These are phyloP conservation scores for Sungouiozyma ichnusensis DNA, from an alignment of 805 yeast species.

Conservation along the genomic window DNA sequence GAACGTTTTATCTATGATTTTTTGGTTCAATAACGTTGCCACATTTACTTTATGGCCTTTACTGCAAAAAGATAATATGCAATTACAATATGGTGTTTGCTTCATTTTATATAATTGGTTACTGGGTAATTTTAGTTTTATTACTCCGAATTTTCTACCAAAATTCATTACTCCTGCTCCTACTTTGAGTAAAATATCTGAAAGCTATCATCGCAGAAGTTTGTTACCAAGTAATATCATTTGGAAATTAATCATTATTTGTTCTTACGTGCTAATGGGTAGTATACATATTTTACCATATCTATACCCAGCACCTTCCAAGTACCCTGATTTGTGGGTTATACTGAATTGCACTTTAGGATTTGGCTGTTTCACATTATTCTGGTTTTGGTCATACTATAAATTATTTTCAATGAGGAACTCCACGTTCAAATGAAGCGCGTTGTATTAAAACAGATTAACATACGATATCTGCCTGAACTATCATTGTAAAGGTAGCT, in stretches of 20 bases:
- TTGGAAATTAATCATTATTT: conserved; percentile 41
- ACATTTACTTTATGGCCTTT: conserved; percentile 84
- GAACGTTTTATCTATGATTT: conserved; percentile 57
- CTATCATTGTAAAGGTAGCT: no score
- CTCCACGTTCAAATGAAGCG: conserved; percentile 14
- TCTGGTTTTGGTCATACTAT: conserved; percentile 76
- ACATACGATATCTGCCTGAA: no score
- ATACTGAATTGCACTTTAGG: conserved; percentile 63
- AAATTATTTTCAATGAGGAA: conserved; percentile 33
- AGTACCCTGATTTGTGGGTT: conserved; percentile 80
- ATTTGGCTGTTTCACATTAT: conserved; percentile 61
- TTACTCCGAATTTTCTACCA: conserved; percentile 37
- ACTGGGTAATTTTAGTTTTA: conserved; percentile 51
- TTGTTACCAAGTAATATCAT: conserved; percentile 40
- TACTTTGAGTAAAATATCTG: conserved; percentile 28
- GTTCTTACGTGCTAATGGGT: conserved; percentile 43
- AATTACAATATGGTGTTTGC: conserved; percentile 58
- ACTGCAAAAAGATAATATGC: conserved; percentile 61
- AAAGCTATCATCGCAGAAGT: conserved; percentile 29
- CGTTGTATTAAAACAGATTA: no score
- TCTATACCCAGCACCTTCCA: conserved; percentile 39
- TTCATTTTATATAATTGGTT: conserved; percentile 68
- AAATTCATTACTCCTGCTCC: conserved; percentile 37
- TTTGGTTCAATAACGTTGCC: conserved; percentile 82
- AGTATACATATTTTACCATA: conserved; percentile 46